Conservation (phyloP, 345 rosid species). For the Diplotaxis tenuifolia region DNA sequence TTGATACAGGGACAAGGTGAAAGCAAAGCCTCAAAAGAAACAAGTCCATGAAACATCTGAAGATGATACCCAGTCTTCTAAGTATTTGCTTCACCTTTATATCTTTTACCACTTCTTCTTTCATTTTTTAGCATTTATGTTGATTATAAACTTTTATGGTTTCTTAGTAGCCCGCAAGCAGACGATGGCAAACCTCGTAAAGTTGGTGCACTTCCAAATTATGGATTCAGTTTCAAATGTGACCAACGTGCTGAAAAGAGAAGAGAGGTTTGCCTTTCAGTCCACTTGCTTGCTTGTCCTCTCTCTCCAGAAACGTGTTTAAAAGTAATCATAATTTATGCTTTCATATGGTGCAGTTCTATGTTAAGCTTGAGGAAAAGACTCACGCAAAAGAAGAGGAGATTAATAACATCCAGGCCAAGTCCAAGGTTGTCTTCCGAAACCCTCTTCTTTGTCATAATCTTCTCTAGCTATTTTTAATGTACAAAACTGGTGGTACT, state of each 20-base stretch:
- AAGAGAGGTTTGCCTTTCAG: constrained; percentile 66
- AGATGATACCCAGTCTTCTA: constrained; percentile 55
- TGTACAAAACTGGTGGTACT: not conserved
- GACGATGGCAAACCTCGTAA: constrained; percentile 66
- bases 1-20: constrained; percentile 61
- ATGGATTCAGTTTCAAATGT: constrained; percentile 96
- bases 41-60: constrained; percentile 54
- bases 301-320: not conserved
- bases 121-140: not conserved
- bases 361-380: constrained; percentile 93
- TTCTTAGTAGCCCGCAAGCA: constrained; percentile 55
- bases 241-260: constrained; percentile 98
- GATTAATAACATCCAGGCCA: constrained; percentile 73
- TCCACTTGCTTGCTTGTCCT: not conserved
- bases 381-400: constrained; percentile 93
- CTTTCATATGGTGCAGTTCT: constrained; percentile 57
- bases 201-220: constrained; percentile 81
- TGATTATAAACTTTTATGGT: constrained; percentile 41
- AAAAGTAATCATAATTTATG: not conserved
- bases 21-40: constrained; percentile 57
- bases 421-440: constrained; percentile 68
- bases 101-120: constrained; percentile 14
- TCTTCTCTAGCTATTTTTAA: not conserved
- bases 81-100: constrained; percentile 58
- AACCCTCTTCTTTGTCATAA: constrained; percentile 1